Base-by-base conservation (phyloP, 2,329 filamentous ascomycete species). In the Canariomyces notabilis region DNA sequence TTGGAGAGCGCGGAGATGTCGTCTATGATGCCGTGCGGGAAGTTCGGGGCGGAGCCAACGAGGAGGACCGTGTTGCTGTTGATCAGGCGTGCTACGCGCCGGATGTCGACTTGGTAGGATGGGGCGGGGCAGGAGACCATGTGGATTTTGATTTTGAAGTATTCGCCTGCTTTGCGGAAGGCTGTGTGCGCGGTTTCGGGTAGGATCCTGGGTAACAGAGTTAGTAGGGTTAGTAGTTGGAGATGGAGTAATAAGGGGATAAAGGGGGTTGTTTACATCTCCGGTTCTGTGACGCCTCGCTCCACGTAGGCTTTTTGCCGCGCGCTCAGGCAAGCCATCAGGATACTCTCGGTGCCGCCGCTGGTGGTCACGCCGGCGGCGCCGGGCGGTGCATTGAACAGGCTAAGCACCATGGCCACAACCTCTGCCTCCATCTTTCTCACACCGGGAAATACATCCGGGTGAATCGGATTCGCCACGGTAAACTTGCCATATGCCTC, bases 351-450 rank as follows among this genome's bases (percentile, higher is more conserved):
- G 0, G 93, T 96, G 39, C 93, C 93, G 52, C 93, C 93, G 52
- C 86, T 87, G 2, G 93, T 97, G 14, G 87, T 89, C 8, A 93
- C 89, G 52, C 93, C 93, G 5, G 87, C 90, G 22, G 83, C 88
- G 46, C 82, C 84, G n/a, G 82, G 72, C 3, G 93, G 93, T 7
- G 86, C 89, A 66, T 95, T 88, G 74, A 96, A 98, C 65, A 98
- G 72, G 36, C 80, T 79, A 51, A 95, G 72, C 22, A 94, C 89
- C 91, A 98, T 98, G 55, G 90, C 86, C 42, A 98, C 93, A 51
- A 98, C 75, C 71, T 98, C 93, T 36, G 93, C 91, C 73, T 98
- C 93, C 93, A 98, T 98, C 79, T 98, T 98, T 60, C 93, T 77
- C 42, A 98, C 90, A 21, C 91, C 93, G 14, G 93, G 93, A 70